Percentiles rank a stretch among this genome's conserved stretches.
Conservation (phyloP, 148 eudicot genomes). For the Rhododendron simsii region DNA sequence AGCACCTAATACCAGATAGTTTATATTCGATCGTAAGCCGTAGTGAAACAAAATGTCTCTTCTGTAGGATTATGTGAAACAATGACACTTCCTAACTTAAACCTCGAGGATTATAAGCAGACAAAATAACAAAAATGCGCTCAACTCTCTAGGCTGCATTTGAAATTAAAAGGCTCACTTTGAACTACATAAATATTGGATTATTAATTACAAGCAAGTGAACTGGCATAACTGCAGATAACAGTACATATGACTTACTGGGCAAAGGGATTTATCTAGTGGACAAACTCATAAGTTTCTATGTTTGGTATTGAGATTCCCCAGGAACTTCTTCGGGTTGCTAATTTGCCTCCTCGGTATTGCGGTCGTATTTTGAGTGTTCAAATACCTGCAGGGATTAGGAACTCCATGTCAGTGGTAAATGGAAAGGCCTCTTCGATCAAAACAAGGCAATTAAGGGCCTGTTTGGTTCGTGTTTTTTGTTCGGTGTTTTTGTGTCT, state of each 20-base stretch:
- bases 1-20: background rate
- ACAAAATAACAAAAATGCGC: background rate
- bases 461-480: background rate
- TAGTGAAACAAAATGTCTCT: background rate
- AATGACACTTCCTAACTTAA: background rate
- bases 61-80: background rate
- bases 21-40: background rate
- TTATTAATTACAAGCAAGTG: background rate
- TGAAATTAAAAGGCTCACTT: background rate
- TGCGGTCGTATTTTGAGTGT: background rate
- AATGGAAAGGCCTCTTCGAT: background rate
- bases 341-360: background rate
- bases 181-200: background rate
- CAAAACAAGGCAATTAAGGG: background rate
- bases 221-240: background rate
- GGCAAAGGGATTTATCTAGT: background rate
- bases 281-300: background rate
- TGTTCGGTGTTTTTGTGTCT: background rate
- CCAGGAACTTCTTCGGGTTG: background rate
- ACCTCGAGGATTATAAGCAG: background rate
- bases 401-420: background rate
- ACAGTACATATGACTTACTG: background rate
- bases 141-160: background rate
- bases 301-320: background rate
- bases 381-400: background rate